Base-by-base conservation (phyloP, 1,284 basidiomycete genomes). In the Phylloboletellus chloephorus region DNA sequence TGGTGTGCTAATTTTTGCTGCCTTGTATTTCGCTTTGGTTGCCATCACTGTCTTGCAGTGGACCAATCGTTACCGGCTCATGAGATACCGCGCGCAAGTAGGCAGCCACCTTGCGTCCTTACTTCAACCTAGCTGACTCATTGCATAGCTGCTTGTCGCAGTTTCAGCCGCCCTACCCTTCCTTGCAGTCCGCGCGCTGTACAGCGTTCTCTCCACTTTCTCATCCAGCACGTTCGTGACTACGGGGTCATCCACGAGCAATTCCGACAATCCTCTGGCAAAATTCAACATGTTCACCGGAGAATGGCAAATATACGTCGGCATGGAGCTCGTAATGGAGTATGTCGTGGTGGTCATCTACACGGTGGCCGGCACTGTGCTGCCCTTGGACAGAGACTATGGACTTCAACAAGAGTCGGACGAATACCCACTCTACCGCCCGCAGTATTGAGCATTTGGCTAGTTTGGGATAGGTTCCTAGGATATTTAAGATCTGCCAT, bases 291-390 rank as follows among this genome's bases (percentile, higher is more conserved):
- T 72, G 33, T 47, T 72, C 23, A 72, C 67, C 5, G 77, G 78
- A 21, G 59, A 71, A 44, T 80, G 74, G 74, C 58, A 71, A 35
- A 52, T 72, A 45, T 82, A 71, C 53, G 65, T 81, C 23, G 56
- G 71, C 38, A 71, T 82, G 66, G 70, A 71, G 7, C 64, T 78
- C 28, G 46, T 80, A 31, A 74, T 74, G 71, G 80, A 83, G 56
- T 77, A 67, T 48, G 55, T 67, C n/a, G 65, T 71, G 13, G 66
- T 68, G 35, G 39, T 66, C 30, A 63, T 78, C 37, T 82, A 78
- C 55, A 54, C 71, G 8, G 50, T 73, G 40, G 69, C 71, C 0
- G 67, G 65, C 13, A 52, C 54, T 12, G 11, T 49, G 17, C 42
- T 63, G n/a, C 61, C 47, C 32, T 46, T 69, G 43, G 43, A 62